Base-by-base conservation (phyloP, 192 early-diverging fungal species). In the Backusella mclennaniae region DNA sequence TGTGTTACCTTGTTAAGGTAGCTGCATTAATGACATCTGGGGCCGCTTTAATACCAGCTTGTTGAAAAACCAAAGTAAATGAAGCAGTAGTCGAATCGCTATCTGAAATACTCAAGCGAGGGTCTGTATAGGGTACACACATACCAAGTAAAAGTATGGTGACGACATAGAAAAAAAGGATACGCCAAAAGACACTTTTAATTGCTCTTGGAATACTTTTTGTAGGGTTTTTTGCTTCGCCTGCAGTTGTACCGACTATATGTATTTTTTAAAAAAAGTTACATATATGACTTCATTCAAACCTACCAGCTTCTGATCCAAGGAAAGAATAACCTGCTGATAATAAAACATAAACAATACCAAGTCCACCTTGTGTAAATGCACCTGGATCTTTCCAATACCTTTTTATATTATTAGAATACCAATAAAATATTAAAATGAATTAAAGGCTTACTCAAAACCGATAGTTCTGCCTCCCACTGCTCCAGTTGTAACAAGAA, bases 201-300 rank as follows among this genome's bases (percentile, higher is more conserved):
- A 93, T 93, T 6, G 91, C 92, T 17, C 84, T 81, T 39, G 92
- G 92, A 4, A 94, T 88, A 84, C 53, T 88, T 73, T 92, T 90
- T 17, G 84, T 82, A n/a, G 96, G 96, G 84, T 97, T 97, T 29
- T 88, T 87, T 31, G 91, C 89, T 83, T 97, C 95, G 76, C 94
- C 96, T 21, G 94, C 94, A 4, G 96, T 92, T 73, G 95, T 89
- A 56, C 95, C 96, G 35, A 97, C 89, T 76, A 33, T 33, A 3
- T 33, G 3, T 33, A 33, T 33, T 33, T 33, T 33, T 33, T 33
- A 33, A 33, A 33, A 33, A 33, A 33, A 33, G 33, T 33, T 33
- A 3, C 3, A 33, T 3, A 33, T 33, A 33, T 33, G 33, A 33
- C 3, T 3, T 33, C 33, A 33, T 41, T 41, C 8, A 66, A 23